Percentiles rank a stretch among this genome's conserved stretches.
Conservation (phyloP, 2,329 filamentous ascomycete species). For the Passalora sequoiae region DNA sequence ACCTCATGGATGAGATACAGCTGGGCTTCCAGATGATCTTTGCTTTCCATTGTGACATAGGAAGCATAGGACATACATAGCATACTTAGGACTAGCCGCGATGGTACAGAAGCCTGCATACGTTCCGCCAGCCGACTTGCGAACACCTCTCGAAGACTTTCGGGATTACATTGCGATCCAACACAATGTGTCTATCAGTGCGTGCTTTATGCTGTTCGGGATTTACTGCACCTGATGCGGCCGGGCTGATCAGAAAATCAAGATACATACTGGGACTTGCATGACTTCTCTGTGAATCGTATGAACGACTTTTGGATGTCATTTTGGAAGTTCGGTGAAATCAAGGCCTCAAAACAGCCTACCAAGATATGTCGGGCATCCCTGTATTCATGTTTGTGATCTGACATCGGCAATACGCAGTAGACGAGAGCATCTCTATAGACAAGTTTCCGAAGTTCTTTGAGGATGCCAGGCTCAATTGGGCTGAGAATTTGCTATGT, state of each 20-base stretch:
- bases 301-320: conserved; percentile 18
- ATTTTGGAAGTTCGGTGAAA: conserved; percentile 13
- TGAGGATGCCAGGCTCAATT: conserved; percentile 12
- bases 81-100: too few relatives aligned
- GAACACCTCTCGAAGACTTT: conserved; percentile 14
- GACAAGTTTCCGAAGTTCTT: conserved; percentile 14
- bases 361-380: conserved; percentile 6
- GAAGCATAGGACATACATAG: too few relatives aligned
- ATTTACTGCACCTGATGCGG: too few relatives aligned
- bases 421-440: conserved; percentile 9
- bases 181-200: conserved; percentile 8
- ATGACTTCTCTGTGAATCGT: conserved; percentile 12
- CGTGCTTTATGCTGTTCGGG: background rate
- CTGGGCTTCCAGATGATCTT: too few relatives aligned
- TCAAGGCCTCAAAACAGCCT: conserved; percentile 12
- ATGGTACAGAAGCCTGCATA: conserved; percentile 10
- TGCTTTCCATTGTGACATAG: too few relatives aligned
- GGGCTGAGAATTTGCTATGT: conserved; percentile 11
- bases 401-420: background rate
- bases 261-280: conserved; percentile 12
- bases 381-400: too few relatives aligned
- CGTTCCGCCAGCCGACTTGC: conserved; percentile 8
- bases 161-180: conserved; percentile 3
- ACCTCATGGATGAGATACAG: too few relatives aligned
- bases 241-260: background rate